Base-by-base conservation (phyloP, 2,329 filamentous ascomycete genomes). In the Botrytis deweyae region DNA sequence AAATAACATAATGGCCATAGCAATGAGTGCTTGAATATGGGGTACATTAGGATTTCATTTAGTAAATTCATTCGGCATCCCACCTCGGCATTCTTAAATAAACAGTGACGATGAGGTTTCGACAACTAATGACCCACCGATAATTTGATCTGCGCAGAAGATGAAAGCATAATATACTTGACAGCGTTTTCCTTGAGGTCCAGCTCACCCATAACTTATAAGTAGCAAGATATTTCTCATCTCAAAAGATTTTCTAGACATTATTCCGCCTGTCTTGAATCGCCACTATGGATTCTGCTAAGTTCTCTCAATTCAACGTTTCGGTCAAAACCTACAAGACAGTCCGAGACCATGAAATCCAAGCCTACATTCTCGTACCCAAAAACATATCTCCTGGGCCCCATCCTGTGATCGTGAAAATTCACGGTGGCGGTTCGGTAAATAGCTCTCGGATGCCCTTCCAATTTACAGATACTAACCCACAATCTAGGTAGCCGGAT, bases 271-370 rank as follows among this genome's bases (percentile, higher is more conserved):
- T 25, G 10, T 16, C 12, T 25, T 44, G 5, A 16, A 25, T 36
- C 12, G 33, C 22, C 29, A 49, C 14, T 22, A 66, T 66, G 29
- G 42, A 66, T 66, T 66, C 63, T 66, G 25, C 42, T 4, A 49
- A 29, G 42, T 64, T 64, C 62, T 44, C 62, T 29, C 40, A 25
- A 49, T 66, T 66, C 63, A 44, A 49, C 29, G 8, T 66, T 44
- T 66, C 29, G 2, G 20, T 49, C 29, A 40, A 49, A 44, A 49
- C 42, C 6, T 66, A 36, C 20, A 49, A 66, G 22, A 49, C 42
- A 9, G 20, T 66, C 9, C 63, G 22, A 25, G 46, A 49, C 10
- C 63, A 49, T 66, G 29, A 66, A 46, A 66, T 36, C 20, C 63
- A 66, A 36, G 29, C 42, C 42, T 49, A 66, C 18, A 49, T 66